Percentiles rank a stretch among this genome's conserved stretches.
phyloP scores from a whole-genome alignment of 345 rosid species.

The Ricinus communis region DNA sequence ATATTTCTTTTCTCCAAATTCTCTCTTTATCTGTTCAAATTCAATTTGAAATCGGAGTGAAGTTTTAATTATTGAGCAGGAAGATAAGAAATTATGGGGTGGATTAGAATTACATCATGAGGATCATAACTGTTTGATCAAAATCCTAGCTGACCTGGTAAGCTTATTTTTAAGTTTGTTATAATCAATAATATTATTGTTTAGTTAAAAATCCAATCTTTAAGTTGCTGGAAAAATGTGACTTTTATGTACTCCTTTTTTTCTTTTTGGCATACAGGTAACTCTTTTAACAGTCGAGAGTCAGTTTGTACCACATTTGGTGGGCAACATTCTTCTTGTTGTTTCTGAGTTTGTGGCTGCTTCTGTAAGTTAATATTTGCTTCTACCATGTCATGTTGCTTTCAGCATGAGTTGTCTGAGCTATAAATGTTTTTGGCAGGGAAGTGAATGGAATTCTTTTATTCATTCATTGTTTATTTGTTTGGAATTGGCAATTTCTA shows the following conservation, averaged over 20 bases:
- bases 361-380: slow-evolving; percentile 44
- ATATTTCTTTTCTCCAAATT: neutral
- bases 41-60: neutral
- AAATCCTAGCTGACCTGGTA: slow-evolving; percentile 55
- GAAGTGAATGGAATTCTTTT: slow-evolving; percentile 46
- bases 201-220: neutral
- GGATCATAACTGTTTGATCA: slow-evolving; percentile 28
- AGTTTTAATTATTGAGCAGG: slow-evolving; percentile 27
- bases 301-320: slow-evolving; percentile 58
- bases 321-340: slow-evolving; percentile 53
- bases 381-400: neutral
- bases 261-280: slow-evolving; percentile 40
- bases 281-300: slow-evolving; percentile 42
- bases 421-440: slow-evolving; percentile 38
- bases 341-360: slow-evolving; percentile 45
- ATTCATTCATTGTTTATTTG: slow-evolving; percentile 48
- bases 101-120: slow-evolving; percentile 12
- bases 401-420: neutral
- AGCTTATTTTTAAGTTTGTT: neutral
- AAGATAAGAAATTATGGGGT: slow-evolving; percentile 9
- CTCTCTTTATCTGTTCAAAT: neutral
- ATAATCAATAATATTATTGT: neutral
- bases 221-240: neutral
- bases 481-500: slow-evolving; percentile 39
- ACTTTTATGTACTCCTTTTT: neutral